Base-by-base conservation (phyloP, 2,329 filamentous ascomycete genomes). In the Epichloe gansuensis region DNA sequence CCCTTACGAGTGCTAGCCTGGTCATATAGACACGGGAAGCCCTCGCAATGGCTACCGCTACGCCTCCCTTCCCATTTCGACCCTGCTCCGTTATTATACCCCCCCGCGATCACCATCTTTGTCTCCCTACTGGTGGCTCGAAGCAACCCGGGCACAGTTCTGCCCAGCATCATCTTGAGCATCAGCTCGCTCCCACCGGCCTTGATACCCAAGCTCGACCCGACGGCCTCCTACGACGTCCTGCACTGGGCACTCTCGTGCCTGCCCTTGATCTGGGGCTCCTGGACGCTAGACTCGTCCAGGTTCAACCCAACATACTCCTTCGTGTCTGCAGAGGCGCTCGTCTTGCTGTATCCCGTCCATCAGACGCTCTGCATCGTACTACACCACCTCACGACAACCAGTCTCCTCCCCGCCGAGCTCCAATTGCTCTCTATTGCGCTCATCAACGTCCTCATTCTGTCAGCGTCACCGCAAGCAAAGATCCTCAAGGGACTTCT, bases 41-140 rank as follows among this genome's bases (percentile, higher is more conserved):
- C 73, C 3, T 66, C 66, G n/a, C 66, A 56, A 31, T 59, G 56
- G 53, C 58, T 73, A 34, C 69, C 72, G 1, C 60, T 83, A 38
- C 63, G 64, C 34, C 72, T 95, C 39, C 89, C 89, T 0, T 71
- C 81, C 4, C 76, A 79, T n/a, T 95, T 96, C 67, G 91, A 97
- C 62, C 90, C 89, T 3, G 91, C 91, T 6, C 88, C 90, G 11
- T 74, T 95, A n/a, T 68, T 96, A 53, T 97, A 96, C 64, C 91
- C 64, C 91, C 91, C 85, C 5, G 68, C 83, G 2, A 74, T 95
- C 34, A 88, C 90, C 1, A 69, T 90, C 15, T 74, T 90, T 45
- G 84, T 93, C 31, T 82, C 89, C 1, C 71, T 93, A 4, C 82
- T 90, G 9, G 74, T 95, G 42, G 80, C 82, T 7, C 73, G 76